Evolutionary conservation across 2,329 filamentous ascomycete genomes (phyloP).

Genomic region (Claviceps paspali): DNA sequence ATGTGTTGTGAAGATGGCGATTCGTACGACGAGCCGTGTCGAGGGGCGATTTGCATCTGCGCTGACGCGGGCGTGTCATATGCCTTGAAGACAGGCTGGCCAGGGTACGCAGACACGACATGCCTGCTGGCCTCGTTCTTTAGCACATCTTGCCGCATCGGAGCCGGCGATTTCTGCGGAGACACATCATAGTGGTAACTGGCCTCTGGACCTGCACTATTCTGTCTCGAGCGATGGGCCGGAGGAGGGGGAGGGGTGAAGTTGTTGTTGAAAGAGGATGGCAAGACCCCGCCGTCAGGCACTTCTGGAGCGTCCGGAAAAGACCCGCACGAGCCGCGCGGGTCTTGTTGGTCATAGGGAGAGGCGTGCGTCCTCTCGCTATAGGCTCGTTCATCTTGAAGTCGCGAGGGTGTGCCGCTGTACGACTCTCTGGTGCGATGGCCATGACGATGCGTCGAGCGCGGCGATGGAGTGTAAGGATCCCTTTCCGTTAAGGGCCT

Average conservation of each 20-base stretch:
- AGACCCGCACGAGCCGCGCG: slow-evolving; percentile 19
- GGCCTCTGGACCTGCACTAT: slow-evolving; percentile 27
- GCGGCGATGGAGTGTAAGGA: slow-evolving; percentile 21
- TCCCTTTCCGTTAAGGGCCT: slow-evolving; percentile 12
- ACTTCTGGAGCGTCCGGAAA: slow-evolving; percentile 19
- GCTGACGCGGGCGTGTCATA: slow-evolving; percentile 31
- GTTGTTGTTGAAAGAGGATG: slow-evolving; percentile 23
- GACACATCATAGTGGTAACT: slow-evolving; percentile 25
- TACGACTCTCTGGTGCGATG: slow-evolving; percentile 21
- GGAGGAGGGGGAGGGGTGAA: slow-evolving; percentile 41
- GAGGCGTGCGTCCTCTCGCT: slow-evolving; percentile 15
- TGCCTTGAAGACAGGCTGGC: slow-evolving; percentile 35
- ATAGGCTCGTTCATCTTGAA: slow-evolving; percentile 23
- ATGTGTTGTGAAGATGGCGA: slow-evolving; percentile 28
- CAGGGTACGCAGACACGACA: slow-evolving; percentile 34
- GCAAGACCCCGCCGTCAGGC: slow-evolving; percentile 19
- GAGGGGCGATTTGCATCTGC: slow-evolving; percentile 14
- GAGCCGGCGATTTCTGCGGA: slow-evolving; percentile 30
- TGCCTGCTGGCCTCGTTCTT: slow-evolving; percentile 41
- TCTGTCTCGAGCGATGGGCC: slow-evolving; percentile 34
- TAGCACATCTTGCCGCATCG: slow-evolving; percentile 44
- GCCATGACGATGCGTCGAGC: slow-evolving; percentile 15
- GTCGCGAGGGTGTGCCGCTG: slow-evolving; percentile 21
- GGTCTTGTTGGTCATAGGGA: slow-evolving; percentile 24
- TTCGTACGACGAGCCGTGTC: slow-evolving; percentile 18